A percentile compares a stretch with the other conserved stretches of the same genome.
phyloP scores from a whole-genome alignment of 495 filamentous ascomycete species.

The Pyrenopolyporus hunteri region DNA sequence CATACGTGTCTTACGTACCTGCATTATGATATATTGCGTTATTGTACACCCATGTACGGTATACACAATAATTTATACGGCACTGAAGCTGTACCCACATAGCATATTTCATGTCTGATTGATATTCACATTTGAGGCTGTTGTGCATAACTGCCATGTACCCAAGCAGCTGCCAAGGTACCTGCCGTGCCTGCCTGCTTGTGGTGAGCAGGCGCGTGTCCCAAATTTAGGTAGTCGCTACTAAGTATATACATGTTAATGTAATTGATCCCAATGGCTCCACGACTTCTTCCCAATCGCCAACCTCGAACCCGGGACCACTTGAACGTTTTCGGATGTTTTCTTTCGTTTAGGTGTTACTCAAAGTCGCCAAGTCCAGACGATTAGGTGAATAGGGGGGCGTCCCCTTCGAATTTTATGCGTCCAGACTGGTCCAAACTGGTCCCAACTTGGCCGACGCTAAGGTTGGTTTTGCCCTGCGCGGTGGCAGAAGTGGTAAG shows the following conservation, averaged over 20 bases:
- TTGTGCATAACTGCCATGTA: slow-evolving; percentile 18
- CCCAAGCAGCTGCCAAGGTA: too few relatives aligned
- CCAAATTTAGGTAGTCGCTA: slow-evolving; percentile 21
- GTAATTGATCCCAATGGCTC: slow-evolving; percentile 1
- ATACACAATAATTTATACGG: not conserved
- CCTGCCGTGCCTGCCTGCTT: too few relatives aligned
- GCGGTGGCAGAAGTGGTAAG: too few relatives aligned
- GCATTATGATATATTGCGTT: not conserved
- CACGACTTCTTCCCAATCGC: slow-evolving; percentile 1
- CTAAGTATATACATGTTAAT: too few relatives aligned
- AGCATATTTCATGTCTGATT: not conserved
- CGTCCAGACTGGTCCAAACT: not conserved
- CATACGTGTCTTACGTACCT: too few relatives aligned
- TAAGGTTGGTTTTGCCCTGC: too few relatives aligned
- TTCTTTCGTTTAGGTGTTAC: slow-evolving; percentile 3
- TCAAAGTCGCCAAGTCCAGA: slow-evolving; percentile 16
- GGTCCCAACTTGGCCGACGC: not conserved
- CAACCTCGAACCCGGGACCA: not conserved
- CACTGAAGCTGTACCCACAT: not conserved
- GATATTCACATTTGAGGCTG: slow-evolving; percentile 16
- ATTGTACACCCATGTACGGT: not conserved
- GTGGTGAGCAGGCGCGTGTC: too few relatives aligned
- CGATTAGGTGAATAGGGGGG: not conserved
- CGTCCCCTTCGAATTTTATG: slow-evolving; percentile 17
- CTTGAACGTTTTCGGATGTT: not conserved